Conservation (phyloP, 768 basidiomycete genomes). For the Leccinum boreale region DNA sequence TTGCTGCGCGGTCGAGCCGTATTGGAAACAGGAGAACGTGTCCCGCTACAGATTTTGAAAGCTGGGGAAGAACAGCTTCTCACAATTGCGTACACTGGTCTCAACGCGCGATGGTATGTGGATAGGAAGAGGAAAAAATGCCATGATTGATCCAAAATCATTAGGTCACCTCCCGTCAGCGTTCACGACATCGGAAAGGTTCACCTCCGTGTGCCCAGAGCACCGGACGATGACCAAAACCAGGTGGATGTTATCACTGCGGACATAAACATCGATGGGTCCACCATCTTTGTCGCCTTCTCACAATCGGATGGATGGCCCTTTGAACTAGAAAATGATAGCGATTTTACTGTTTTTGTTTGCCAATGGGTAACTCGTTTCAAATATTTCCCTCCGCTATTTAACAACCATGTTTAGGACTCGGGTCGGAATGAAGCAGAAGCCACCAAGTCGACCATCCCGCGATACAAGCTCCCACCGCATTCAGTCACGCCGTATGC, state of each 20-base stretch:
- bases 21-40: slow-evolving; percentile 66
- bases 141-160: not conserved
- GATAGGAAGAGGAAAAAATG: not conserved
- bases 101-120: slow-evolving; percentile 76
- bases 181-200: slow-evolving; percentile 87
- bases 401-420: slow-evolving; percentile 39
- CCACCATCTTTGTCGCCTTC: slow-evolving; percentile 86
- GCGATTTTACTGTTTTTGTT: slow-evolving; percentile 63
- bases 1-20: slow-evolving; percentile 57
- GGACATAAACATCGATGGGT: slow-evolving; percentile 79
- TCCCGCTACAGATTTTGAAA: slow-evolving; percentile 65
- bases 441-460: slow-evolving; percentile 35
- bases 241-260: slow-evolving; percentile 59
- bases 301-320: slow-evolving; percentile 74
- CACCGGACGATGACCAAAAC: slow-evolving; percentile 27
- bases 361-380: slow-evolving; percentile 62
- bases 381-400: not conserved
- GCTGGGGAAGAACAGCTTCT: slow-evolving; percentile 69
- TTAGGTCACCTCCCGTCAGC: slow-evolving; percentile 90
- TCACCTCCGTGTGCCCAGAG: slow-evolving; percentile 62
- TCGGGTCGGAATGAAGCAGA: slow-evolving; percentile 37
- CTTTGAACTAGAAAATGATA: slow-evolving; percentile 86
- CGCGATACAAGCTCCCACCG: slow-evolving; percentile 55
- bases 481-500: slow-evolving; percentile 67
- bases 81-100: slow-evolving; percentile 82